Evolutionary conservation across 495 filamentous ascomycete species (phyloP), one percentile per base, ranked within the genome.

Genomic region (Annulohypoxylon bovei): DNA sequence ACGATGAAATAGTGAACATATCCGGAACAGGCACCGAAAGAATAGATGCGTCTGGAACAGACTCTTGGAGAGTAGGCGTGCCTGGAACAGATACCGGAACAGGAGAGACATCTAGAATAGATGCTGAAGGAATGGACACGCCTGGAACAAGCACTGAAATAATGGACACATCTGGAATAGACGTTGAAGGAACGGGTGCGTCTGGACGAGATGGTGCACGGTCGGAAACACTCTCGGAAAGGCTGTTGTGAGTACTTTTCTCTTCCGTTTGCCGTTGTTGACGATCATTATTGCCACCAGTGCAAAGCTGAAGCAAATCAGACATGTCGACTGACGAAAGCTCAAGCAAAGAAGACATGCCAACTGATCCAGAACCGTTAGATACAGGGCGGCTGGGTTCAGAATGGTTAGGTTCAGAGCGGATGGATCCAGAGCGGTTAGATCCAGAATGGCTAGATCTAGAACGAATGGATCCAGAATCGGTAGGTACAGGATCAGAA

Each of bases 281-380:
- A 16, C 49, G 56, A 50, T 62, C 47, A 12, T 33, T 50, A 7
- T 68, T 58, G 52, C 40, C 30, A 12, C 62, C 66, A 23, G 53
- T 40, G 23, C 47, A 59, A 39, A 61, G 46, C 14, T 60, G 40
- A 47, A 70, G 61, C n/a, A 65, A 32, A 40, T 58, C 64, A 49
- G 69, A 67, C 27, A 61, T 3, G 33, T 37, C n/a, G 12, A 46
- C 30, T 4, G 70, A 68, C 2, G n/a, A n/a, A n/a, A n/a, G n/a
- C n/a, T n/a, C n/a, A n/a, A n/a, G n/a, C n/a, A n/a, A n/a, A n/a
- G n/a, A n/a, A n/a, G n/a, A n/a, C n/a, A n/a, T n/a, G n/a, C n/a
- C n/a, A n/a, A n/a, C n/a, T n/a, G n/a, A n/a, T n/a, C n/a, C n/a
- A n/a, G n/a, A n/a, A n/a, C n/a, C n/a, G n/a, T n/a, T n/a, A n/a